A percentile compares a stretch with the other conserved stretches of the same genome.
These are phyloP conservation scores for Pseudonitzschia delicatissima DNA, from an alignment of 108 stramenopile genomes.

Conservation along the genomic window DNA sequence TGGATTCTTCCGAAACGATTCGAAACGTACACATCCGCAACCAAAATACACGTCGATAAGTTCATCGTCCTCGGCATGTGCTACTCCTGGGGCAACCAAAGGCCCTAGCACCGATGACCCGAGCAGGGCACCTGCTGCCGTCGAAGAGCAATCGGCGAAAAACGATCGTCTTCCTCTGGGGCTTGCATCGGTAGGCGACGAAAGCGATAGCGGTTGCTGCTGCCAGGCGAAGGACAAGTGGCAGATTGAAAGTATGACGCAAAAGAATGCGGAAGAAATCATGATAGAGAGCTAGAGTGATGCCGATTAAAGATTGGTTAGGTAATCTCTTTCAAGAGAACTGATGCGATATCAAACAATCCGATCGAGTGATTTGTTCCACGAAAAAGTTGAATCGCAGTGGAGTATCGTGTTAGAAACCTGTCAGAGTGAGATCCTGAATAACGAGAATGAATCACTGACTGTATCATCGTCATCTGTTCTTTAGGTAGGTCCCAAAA, in stretches of 20 bases:
- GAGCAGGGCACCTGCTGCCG: constrained; percentile 2
- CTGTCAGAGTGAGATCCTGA: too few species aligned
- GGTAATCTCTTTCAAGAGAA: too few species aligned
- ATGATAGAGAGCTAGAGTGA: too few species aligned
- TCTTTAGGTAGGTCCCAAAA: too few species aligned
- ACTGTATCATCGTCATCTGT: too few species aligned
- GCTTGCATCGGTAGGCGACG: background rate
- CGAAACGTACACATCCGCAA: constrained; percentile 24
- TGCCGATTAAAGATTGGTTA: too few species aligned
- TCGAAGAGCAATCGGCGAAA: background rate
- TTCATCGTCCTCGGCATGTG: background rate
- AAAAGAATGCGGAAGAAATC: background rate
- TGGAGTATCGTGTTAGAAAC: too few species aligned
- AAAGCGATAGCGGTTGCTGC: background rate
- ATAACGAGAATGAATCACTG: too few species aligned
- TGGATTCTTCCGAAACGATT: background rate
- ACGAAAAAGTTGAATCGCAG: too few species aligned
- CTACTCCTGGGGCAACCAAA: background rate
- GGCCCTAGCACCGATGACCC: background rate
- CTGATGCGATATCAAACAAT: too few species aligned
- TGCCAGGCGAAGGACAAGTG: background rate
- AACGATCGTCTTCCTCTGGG: constrained; percentile 1
- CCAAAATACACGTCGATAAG: constrained; percentile 38
- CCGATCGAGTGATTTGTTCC: too few species aligned
- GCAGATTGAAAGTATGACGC: background rate